Evolutionary conservation across 306 rosid genomes (phyloP).

Genomic region (Begonia fuchsioides): DNA sequence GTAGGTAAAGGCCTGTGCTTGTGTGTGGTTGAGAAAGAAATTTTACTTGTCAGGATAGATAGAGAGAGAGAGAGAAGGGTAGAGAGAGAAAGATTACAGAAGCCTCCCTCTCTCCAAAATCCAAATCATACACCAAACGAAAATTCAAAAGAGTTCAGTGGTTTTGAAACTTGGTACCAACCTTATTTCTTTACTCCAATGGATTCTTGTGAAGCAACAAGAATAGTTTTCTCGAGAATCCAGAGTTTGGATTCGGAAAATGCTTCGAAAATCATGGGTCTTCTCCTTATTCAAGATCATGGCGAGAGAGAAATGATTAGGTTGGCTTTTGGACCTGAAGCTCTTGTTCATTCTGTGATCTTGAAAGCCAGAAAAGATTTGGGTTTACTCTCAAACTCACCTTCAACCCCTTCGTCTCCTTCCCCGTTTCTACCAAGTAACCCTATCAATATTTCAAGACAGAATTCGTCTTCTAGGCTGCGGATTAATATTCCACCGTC

Average conservation of each 20-base stretch:
- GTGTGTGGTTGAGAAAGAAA: conserved; percentile 42
- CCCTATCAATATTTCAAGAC: conserved; percentile 27
- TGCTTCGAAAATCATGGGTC: conserved; percentile 91
- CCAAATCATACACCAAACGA: conserved; percentile 10
- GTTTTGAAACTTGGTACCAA: conserved; percentile 22
- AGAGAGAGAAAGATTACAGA: conserved; percentile 2
- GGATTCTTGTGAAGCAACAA: conserved; percentile 96
- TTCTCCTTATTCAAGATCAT: conserved; percentile 75
- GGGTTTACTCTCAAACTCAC: conserved; percentile 42
- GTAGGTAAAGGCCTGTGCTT: conserved; percentile 29
- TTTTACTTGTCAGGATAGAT: conserved; percentile 5
- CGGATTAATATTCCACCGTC: conserved; percentile 31
- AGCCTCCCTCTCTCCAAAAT: background rate
- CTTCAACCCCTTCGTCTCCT: conserved; percentile 53
- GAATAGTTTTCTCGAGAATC: conserved; percentile 75
- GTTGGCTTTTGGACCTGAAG: conserved; percentile 82
- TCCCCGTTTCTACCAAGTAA: conserved; percentile 28
- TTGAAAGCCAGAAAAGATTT: conserved; percentile 67
- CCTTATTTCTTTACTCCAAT: conserved; percentile 17
- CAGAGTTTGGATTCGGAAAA: conserved; percentile 86
- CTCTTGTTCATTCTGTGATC: conserved; percentile 59
- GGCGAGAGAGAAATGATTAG: conserved; percentile 88
- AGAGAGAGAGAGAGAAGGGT: background rate
- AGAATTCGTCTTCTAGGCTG: conserved; percentile 41
- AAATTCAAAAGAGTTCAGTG: conserved; percentile 19